Base-by-base conservation (phyloP, 1,284 basidiomycete species). In the Marasmius sp. region DNA sequence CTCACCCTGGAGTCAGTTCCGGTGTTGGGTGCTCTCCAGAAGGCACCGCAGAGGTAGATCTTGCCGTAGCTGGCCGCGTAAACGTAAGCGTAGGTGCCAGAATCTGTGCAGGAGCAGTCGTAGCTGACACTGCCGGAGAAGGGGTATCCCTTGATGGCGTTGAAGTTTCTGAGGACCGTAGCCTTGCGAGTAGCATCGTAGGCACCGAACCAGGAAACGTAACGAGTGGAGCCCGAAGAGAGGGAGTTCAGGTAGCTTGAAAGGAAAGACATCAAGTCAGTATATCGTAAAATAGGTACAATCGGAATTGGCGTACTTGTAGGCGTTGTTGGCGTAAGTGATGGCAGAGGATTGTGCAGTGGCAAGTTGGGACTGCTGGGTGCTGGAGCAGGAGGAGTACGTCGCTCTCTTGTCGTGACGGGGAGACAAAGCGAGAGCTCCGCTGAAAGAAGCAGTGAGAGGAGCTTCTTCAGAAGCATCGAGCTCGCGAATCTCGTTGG, bases 181-280 rank as follows among this genome's bases (percentile, higher is more conserved):
- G 64, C 70, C 69, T 80, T 75, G 58, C 74, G 76, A 18, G 74
- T 53, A 48, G 68, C 58, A n/a, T 74, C 77, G 71, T 75, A 81
- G 16, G 77, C 67, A 57, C 82, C 81, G 71, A 84, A 84, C 81
- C 81, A 84, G 27, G 80, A 81, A 12, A 71, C 76, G 66, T 74
- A 83, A 53, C 82, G 78, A 10, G 75, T 61, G 9, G 79, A 76
- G 27, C 73, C 60, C 3, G 76, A 62, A 48, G 74, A 76, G 67
- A 76, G 70, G n/a, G 69, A 54, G 22, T 67, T 63, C 45, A 76
- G 70, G 68, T 80, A 80, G 6, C 67, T 69, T 27, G 14, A 16
- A 47, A 14, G 12, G 34, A 38, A 10, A 34, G 3, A n/a, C 39
- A 53, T 27, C 33, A 50, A 34, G 16, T 14, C 33, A n/a, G 14